These are phyloP conservation scores for Cytospora schulzeri DNA, from an alignment of 2,329 filamentous ascomycete species.

Conservation along the genomic window DNA sequence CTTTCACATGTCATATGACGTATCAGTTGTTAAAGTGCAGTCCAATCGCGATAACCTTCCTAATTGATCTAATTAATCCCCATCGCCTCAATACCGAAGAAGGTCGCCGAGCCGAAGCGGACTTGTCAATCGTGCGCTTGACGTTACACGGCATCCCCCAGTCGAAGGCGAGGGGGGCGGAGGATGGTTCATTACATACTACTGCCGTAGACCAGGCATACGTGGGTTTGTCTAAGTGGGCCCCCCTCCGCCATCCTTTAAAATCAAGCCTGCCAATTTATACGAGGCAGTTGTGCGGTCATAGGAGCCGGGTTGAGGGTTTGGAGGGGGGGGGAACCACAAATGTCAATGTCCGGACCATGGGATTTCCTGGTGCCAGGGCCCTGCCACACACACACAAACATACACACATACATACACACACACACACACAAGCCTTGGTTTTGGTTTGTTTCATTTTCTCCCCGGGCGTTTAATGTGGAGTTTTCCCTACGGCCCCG, in stretches of 20 bases:
- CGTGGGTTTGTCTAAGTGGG: background rate
- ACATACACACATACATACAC: too few relatives aligned
- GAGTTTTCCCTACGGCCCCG: background rate
- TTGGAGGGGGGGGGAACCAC: background rate
- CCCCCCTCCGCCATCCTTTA: background rate
- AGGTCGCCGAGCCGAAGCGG: slow-evolving; percentile 5
- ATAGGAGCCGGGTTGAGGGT: background rate
- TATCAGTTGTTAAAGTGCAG: slow-evolving; percentile 4
- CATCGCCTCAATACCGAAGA: background rate
- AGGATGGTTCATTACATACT: background rate
- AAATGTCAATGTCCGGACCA: background rate
- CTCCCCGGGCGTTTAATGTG: background rate
- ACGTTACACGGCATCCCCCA: slow-evolving; percentile 1
- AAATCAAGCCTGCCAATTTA: background rate
- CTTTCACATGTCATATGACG: slow-evolving; percentile 18
- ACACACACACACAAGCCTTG: too few relatives aligned
- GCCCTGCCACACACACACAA: too few relatives aligned
- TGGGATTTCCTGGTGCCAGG: background rate
- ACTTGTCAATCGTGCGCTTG: slow-evolving; percentile 10
- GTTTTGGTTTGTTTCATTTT: background rate
- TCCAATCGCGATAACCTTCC: background rate
- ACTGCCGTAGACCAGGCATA: background rate
- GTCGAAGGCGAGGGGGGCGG: too few relatives aligned
- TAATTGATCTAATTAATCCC: background rate
- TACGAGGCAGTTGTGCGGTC: background rate